These are phyloP conservation scores for Fusarium sp. DNA, from an alignment of 2,329 filamentous ascomycete genomes.

Conservation along the genomic window DNA sequence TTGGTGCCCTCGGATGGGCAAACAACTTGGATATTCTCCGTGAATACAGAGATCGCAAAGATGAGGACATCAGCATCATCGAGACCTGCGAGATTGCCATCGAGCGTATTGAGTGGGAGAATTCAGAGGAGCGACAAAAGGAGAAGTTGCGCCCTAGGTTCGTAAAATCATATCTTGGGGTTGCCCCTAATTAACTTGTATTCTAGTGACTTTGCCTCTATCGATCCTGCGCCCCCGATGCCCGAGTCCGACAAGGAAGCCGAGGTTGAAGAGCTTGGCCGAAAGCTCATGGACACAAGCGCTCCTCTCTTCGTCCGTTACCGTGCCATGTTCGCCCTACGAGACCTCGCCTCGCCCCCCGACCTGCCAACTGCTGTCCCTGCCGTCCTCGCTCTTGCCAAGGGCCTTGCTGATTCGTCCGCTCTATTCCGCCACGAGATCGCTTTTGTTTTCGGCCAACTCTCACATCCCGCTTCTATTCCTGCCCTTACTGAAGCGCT, in stretches of 20 bases:
- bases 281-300: slow-evolving; percentile 81
- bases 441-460: slow-evolving; percentile 96
- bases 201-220: slow-evolving; percentile 89
- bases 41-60: slow-evolving; percentile 78
- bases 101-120: slow-evolving; percentile 93
- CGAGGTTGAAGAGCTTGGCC: slow-evolving; percentile 80
- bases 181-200: slow-evolving; percentile 48
- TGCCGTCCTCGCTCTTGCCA: slow-evolving; percentile 87
- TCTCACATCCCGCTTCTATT: slow-evolving; percentile 96
- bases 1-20: slow-evolving; percentile 85
- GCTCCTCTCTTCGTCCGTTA: slow-evolving; percentile 92
- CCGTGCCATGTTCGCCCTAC: slow-evolving; percentile 96
- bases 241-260: slow-evolving; percentile 78
- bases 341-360: slow-evolving; percentile 93
- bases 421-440: slow-evolving; percentile 98
- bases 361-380: slow-evolving; percentile 89
- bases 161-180: slow-evolving; percentile 45
- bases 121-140: slow-evolving; percentile 75
- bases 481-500: slow-evolving; percentile 85
- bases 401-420: slow-evolving; percentile 86
- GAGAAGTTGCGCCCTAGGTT: slow-evolving; percentile 89
- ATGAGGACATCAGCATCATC: slow-evolving; percentile 83
- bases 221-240: slow-evolving; percentile 93
- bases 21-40: slow-evolving; percentile 80
- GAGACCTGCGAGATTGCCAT: slow-evolving; percentile 99